A percentile compares a stretch with the other conserved stretches of the same genome.
phyloP scores from a whole-genome alignment of 2,329 filamentous ascomycete species.

The Cladosporium cucumerinum region DNA sequence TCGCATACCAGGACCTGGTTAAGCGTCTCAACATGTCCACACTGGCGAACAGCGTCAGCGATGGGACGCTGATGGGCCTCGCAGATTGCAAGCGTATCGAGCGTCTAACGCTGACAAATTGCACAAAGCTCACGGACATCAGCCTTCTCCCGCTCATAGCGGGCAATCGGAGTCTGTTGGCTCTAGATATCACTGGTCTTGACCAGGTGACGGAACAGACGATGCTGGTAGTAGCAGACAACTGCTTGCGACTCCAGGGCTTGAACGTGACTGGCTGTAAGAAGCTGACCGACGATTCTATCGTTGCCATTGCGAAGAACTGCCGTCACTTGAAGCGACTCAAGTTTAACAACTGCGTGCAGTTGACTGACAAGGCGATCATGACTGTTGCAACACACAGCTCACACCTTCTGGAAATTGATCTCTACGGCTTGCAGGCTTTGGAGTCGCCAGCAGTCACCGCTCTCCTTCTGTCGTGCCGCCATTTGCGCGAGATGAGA shows the following conservation, averaged over 20 bases:
- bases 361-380: constrained; percentile 78
- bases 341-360: constrained; percentile 89
- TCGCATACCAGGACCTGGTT: constrained; percentile 85
- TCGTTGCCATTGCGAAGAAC: constrained; percentile 73
- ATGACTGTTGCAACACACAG: constrained; percentile 84
- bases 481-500: constrained; percentile 83
- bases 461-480: constrained; percentile 71
- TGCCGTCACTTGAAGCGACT: constrained; percentile 88
- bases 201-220: constrained; percentile 77
- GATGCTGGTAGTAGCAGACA: constrained; percentile 70
- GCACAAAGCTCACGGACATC: constrained; percentile 76
- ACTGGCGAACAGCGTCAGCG: constrained; percentile 72
- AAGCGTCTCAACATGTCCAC: constrained; percentile 86
- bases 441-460: constrained; percentile 83
- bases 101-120: constrained; percentile 87
- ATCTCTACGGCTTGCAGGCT: constrained; percentile 78
- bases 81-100: constrained; percentile 85
- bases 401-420: constrained; percentile 91
- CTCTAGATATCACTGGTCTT: constrained; percentile 83
- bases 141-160: constrained; percentile 77
- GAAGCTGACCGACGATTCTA: constrained; percentile 79
- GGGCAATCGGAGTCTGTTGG: constrained; percentile 76
- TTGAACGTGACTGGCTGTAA: constrained; percentile 87
- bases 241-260: constrained; percentile 83
- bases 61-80: constrained; percentile 82